These are phyloP conservation scores for Penicillium steckii DNA, from an alignment of 495 filamentous ascomycete genomes.

Conservation along the genomic window DNA sequence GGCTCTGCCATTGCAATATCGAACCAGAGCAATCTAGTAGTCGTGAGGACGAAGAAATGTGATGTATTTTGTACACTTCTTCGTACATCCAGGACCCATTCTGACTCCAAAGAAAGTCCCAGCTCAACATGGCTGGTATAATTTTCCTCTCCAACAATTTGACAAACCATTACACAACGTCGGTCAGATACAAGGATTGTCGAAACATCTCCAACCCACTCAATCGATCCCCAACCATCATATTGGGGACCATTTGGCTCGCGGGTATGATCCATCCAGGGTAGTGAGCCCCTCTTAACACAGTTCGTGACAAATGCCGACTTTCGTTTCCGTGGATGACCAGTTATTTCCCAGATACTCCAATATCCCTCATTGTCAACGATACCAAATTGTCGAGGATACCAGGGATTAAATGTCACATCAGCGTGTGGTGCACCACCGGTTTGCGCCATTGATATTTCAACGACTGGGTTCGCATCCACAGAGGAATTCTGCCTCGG, in stretches of 20 bases:
- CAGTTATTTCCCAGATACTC: slow-evolving; percentile 71
- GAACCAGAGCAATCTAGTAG: slow-evolving; percentile 42
- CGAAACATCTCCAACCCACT: slow-evolving; percentile 47
- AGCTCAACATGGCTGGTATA: slow-evolving; percentile 33
- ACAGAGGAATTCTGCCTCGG: slow-evolving; percentile 50
- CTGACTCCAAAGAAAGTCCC: slow-evolving; percentile 32
- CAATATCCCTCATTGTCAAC: slow-evolving; percentile 72
- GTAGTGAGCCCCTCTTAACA: slow-evolving; percentile 29
- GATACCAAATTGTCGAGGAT: slow-evolving; percentile 65
- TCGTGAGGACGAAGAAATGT: slow-evolving; percentile 58
- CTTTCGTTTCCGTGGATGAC: slow-evolving; percentile 32
- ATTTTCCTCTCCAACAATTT: slow-evolving; percentile 20
- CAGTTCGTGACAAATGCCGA: slow-evolving; percentile 22
- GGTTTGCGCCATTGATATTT: slow-evolving; percentile 51
- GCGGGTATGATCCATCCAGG: slow-evolving; percentile 25
- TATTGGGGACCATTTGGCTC: slow-evolving; percentile 21
- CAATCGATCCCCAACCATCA: slow-evolving; percentile 53
- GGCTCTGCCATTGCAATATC: slow-evolving; percentile 18
- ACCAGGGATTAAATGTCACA: slow-evolving; percentile 76
- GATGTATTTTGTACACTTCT: slow-evolving; percentile 43
- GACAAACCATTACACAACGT: slow-evolving; percentile 39
- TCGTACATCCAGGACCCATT: slow-evolving; percentile 56
- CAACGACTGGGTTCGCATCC: slow-evolving; percentile 59
- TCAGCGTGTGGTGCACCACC: slow-evolving; percentile 64
- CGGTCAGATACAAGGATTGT: slow-evolving; percentile 49